phyloP scores from a whole-genome alignment of 2,329 filamentous ascomycete genomes.

The Alternaria arbusti region DNA sequence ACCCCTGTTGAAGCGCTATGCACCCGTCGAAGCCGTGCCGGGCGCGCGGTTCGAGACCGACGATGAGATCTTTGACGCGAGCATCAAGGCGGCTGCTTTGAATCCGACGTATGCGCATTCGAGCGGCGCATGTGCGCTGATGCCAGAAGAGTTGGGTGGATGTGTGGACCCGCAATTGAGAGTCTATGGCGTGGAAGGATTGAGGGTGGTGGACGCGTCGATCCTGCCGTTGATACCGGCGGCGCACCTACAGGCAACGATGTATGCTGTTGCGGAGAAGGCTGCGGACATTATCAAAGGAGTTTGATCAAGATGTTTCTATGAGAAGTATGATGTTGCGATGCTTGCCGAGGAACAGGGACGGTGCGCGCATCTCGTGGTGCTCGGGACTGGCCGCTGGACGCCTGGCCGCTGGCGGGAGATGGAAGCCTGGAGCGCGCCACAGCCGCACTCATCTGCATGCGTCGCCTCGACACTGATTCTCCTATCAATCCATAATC shows the following conservation, averaged over 20 bases:
- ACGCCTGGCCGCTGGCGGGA: too few species aligned
- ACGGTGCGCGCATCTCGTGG: too few species aligned
- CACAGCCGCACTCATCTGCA: too few species aligned
- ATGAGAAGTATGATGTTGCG: too few species aligned
- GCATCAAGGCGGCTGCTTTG: constrained; percentile 4
- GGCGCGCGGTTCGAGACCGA: constrained; percentile 24
- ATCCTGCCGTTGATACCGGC: constrained; percentile 26
- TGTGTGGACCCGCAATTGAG: constrained; percentile 19
- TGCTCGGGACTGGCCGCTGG: too few species aligned
- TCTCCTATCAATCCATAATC: not conserved
- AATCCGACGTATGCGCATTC: constrained; percentile 21
- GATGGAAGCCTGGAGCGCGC: too few species aligned
- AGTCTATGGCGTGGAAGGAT: constrained; percentile 23
- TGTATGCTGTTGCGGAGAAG: constrained; percentile 37
- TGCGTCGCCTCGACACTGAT: too few species aligned
- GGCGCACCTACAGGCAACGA: constrained; percentile 28
- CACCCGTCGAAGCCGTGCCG: constrained; percentile 37
- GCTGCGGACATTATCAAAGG: constrained; percentile 35
- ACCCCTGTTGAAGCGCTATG: constrained; percentile 37
- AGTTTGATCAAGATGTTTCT: not conserved
- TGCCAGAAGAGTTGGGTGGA: constrained; percentile 28
- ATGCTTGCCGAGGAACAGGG: not conserved
- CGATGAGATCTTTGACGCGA: constrained; percentile 18
- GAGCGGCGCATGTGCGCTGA: constrained; percentile 24
- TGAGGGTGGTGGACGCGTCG: constrained; percentile 34